Conservation (phyloP, 75 land plant species). For the Cryptomeria japonica region DNA sequence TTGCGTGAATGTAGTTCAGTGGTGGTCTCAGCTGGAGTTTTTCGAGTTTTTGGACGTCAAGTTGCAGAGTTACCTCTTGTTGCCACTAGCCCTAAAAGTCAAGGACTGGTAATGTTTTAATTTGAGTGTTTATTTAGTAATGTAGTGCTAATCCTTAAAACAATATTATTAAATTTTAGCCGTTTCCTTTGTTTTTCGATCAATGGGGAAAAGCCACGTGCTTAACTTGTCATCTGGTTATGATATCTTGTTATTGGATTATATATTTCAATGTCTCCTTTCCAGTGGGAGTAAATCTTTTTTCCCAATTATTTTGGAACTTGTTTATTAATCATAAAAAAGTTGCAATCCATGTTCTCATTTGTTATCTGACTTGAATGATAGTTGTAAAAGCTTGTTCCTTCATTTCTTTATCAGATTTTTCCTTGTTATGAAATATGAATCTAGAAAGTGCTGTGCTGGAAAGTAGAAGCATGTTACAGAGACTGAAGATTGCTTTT, state of each 20-base stretch:
- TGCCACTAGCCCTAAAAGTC: slow-evolving; percentile 61
- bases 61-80: slow-evolving; percentile 87
- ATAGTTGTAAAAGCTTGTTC: background rate
- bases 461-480: background rate
- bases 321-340: background rate
- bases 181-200: background rate
- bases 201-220: background rate
- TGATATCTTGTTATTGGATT: background rate
- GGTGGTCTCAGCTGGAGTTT: slow-evolving; percentile 71
- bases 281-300: background rate
- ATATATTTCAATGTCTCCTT: background rate
- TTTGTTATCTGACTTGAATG: background rate
- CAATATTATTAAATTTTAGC: background rate
- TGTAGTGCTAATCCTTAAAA: background rate
- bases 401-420: background rate
- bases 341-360: background rate
- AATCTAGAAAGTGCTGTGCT: background rate
- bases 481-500: background rate
- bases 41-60: slow-evolving; percentile 78
- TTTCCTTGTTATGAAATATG: background rate
- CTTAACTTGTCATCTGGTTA: slow-evolving; percentile 6
- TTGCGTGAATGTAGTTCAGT: slow-evolving; percentile 35
- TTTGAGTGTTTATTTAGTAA: background rate
- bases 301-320: background rate
- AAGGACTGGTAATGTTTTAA: slow-evolving; percentile 59